phyloP scores from a whole-genome alignment of 2,329 filamentous ascomycete species.

The Dactylonectria estremocensis region DNA sequence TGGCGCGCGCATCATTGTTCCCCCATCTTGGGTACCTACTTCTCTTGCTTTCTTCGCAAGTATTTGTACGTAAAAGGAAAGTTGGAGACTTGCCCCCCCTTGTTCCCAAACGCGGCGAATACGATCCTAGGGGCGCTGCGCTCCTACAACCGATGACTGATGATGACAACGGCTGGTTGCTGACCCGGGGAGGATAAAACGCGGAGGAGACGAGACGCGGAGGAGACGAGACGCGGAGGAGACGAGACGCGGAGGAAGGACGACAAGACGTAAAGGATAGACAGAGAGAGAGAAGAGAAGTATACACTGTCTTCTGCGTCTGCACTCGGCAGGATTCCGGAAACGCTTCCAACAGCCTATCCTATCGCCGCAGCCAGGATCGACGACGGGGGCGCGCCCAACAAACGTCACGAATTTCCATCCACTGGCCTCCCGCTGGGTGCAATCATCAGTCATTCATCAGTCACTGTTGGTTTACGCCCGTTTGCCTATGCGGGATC shows the following conservation, averaged over 20 bases:
- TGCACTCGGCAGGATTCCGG: slow-evolving; percentile 1
- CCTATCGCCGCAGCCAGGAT: not conserved
- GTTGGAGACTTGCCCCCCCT: not conserved
- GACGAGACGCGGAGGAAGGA: not conserved
- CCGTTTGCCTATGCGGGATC: not conserved
- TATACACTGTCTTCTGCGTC: not conserved
- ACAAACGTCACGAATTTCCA: slow-evolving; percentile 5
- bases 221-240: not conserved
- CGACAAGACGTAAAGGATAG: too few relatives aligned
- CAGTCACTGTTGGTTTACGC: too few relatives aligned
- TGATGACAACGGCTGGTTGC: slow-evolving; percentile 1
- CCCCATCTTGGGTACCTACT: not conserved
- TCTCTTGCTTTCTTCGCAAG: not conserved
- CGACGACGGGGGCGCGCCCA: not conserved
- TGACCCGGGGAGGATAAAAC: not conserved
- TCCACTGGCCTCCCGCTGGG: not conserved
- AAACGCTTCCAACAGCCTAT: slow-evolving; percentile 3
- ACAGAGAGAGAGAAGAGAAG: not conserved
- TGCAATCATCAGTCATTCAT: too few relatives aligned
- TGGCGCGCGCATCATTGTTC: not conserved
- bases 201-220: too few relatives aligned
- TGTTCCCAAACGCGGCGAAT: not conserved
- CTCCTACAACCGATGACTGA: not conserved
- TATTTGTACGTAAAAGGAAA: slow-evolving; percentile 5
- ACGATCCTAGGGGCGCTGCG: not conserved